Evolutionary conservation across 345 rosid species (phyloP), one percentile per base, ranked within the genome.

Genomic region (Mallotus nudiflorus): DNA sequence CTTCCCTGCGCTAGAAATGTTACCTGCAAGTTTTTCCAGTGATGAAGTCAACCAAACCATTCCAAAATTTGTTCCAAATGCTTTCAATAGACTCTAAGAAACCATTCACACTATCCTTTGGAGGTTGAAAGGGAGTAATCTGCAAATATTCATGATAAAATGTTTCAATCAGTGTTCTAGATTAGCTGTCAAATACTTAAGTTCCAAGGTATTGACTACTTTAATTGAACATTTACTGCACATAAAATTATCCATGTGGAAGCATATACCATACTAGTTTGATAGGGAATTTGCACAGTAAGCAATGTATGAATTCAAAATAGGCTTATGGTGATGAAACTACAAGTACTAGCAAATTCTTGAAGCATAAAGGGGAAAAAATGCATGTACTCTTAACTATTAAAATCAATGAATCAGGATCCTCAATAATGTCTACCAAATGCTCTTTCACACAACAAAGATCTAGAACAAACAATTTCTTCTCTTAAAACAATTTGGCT

Each of bases 1-100:
- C 7, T 51, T n/a, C 28, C 33, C 51, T 1, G 27, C 33, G 4
- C 37, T 37, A 42, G 33, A 33, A 58, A 19, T 58, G 25, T 31
- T 72, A 91, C 97, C 98, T 90, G 97, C 99, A 89, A 77, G 89
- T 75, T 66, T 81, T 83, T 66, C 97, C 99, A 9, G 86, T 85
- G 66, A 95, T 75, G 81, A 90, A 95, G 72, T 87, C 97, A 16
- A 80, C 72, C 65, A 89, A 78, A 76, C 82, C 88, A 77, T 87
- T 83, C 89, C 91, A 85, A 6, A 90, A 69, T 62, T 77, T 85
- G 59, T 73, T 79, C 88, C 88, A 86, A 10, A 87, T 35, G 59
- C 66, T 61, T 79, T 81, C 76, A 65, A 92, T 82, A 5, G 93
- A 85, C 24, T 86, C 97, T 24, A 85, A 83, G 85, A 92, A 84